These are phyloP conservation scores for Neoascochyta sp. DNA, from an alignment of 2,329 filamentous ascomycete genomes.

Conservation along the genomic window DNA sequence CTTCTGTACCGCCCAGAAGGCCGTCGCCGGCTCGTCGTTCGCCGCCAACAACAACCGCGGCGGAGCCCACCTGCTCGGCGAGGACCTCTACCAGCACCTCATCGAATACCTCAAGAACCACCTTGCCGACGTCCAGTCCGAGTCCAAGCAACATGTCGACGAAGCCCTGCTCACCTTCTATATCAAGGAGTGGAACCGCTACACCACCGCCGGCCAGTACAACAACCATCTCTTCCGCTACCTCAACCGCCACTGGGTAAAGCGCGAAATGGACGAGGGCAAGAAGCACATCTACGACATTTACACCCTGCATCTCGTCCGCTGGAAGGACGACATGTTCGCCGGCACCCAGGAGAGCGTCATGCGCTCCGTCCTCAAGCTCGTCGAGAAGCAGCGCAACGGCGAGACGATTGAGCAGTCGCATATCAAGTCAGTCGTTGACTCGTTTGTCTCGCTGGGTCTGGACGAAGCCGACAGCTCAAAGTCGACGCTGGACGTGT, in stretches of 20 bases:
- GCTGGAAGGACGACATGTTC: conserved; percentile 93
- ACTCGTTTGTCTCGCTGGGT: conserved; percentile 90
- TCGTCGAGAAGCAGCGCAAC: conserved; percentile 95
- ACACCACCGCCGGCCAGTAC: conserved; percentile 93
- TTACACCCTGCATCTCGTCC: conserved; percentile 91
- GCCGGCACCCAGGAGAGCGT: conserved; percentile 77
- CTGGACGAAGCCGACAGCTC: conserved; percentile 89
- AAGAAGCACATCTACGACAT: conserved; percentile 99
- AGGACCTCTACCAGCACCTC: conserved; percentile 91
- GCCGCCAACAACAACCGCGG: conserved; percentile 62
- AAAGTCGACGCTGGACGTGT: conserved; percentile 93
- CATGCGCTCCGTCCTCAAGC: conserved; percentile 89
- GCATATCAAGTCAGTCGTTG: conserved; percentile 95
- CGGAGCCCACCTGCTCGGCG: conserved; percentile 89
- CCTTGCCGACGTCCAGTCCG: conserved; percentile 64
- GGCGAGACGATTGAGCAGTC: conserved; percentile 96
- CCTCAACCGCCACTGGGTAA: conserved; percentile 97
- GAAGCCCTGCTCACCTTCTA: conserved; percentile 90
- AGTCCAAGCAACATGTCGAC: conserved; percentile 77
- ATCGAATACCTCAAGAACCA: conserved; percentile 80
- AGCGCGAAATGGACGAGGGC: conserved; percentile 96
- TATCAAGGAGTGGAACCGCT: conserved; percentile 93
- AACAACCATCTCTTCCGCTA: conserved; percentile 97
- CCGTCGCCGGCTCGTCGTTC: conserved; percentile 58
- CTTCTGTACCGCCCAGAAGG: conserved; percentile 98